Base-by-base conservation (phyloP, 2,329 filamentous ascomycete genomes). In the Alternaria dauci region DNA sequence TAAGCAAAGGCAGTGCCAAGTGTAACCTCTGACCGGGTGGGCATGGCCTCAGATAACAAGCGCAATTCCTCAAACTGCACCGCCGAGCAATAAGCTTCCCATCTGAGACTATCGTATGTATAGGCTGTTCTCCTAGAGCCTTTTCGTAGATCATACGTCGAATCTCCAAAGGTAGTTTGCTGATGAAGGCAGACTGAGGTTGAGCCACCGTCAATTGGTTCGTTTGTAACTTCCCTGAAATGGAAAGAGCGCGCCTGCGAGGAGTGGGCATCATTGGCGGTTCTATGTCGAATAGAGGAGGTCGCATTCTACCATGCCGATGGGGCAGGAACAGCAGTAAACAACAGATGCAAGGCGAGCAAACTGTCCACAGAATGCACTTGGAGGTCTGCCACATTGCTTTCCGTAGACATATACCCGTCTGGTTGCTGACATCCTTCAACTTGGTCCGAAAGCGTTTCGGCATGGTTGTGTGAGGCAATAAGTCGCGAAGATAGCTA, bases 161-260 rank as follows among this genome's bases (percentile, higher is more conserved):
- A 41, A 70, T 59, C 38, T 72, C 70, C 44, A 70, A 51, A 8
- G 70, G 67, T 2, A 72, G 41, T 39, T 65, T 71, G 8, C 36
- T 56, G 18, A 71, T 55, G 43, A 72, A 68, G 3, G 54, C 26
- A n/a, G 67, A 72, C 18, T 62, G 65, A 14, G 55, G 41, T 51
- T 71, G 70, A 18, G 61, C 54, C 4, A 61, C 30, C 11, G 62
- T 69, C 16, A 9, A 52, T 52, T 72, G 67, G 4, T 48, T 8
- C 8, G 34, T n/a, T n/a, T 63, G 52, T 14, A 55, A 51, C 4
- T 62, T 51, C 11, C 56, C 38, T 1, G 62, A 59, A 8, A 69
- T 39, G 3, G 59, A 65, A 9, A 70, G 58, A 16, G 61, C 55
- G 38, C 68, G 64, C 39, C 52, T 55, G 38, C 69, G 66, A n/a